Percentiles rank a stretch among this genome's conserved stretches.
Conservation (phyloP, 129 eudicot species). For the Logfia minima region DNA sequence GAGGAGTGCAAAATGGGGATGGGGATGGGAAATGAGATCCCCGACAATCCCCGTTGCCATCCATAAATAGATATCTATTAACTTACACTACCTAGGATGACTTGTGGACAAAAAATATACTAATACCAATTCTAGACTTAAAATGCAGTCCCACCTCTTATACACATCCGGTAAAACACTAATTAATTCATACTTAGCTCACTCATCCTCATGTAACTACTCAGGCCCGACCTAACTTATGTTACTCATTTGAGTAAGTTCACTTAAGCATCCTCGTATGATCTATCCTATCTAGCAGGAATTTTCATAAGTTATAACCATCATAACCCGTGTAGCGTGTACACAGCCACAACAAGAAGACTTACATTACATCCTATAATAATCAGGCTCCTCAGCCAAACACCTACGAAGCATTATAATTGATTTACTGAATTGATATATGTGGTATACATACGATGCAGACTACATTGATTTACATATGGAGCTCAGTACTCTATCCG, state of each 20-base stretch:
- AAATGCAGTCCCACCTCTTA: constrained; percentile 19
- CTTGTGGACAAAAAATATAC: neutral
- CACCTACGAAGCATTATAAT: no score
- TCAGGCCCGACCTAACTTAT: neutral
- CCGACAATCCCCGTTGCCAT: no score
- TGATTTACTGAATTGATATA: neutral
- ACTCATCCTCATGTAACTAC: constrained; percentile 2
- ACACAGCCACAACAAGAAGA: constrained; percentile 10
- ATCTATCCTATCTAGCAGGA: constrained; percentile 5
- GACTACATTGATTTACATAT: neutral
- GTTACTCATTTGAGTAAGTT: neutral
- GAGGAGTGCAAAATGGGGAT: no score
- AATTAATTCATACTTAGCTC: constrained; percentile 1
- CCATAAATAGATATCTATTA: no score
- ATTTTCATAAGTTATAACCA: neutral
- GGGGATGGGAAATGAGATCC: no score
- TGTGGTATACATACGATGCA: neutral
- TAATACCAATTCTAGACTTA: constrained; percentile 8
- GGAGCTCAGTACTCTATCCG: neutral
- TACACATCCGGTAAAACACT: constrained; percentile 8
- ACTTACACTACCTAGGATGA: constrained; percentile 12
- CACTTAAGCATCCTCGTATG: neutral
- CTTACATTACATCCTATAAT: constrained; percentile 10
- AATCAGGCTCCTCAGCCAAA: neutral
- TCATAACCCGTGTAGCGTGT: neutral